These are phyloP conservation scores for Rubus idaeus DNA, from an alignment of 306 rosid species.

Conservation along the genomic window DNA sequence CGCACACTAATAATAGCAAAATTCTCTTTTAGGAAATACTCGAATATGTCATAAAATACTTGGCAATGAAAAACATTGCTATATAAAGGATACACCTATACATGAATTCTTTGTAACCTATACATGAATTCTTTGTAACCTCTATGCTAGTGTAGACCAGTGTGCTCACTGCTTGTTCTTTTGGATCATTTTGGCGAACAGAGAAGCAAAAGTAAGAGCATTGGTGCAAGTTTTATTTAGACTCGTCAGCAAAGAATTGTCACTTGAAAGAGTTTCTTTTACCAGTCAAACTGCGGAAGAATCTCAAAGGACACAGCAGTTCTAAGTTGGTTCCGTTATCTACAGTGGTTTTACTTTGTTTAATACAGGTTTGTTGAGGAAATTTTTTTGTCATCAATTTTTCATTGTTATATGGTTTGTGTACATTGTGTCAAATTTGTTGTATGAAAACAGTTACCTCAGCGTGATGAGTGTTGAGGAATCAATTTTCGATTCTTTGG, in stretches of 20 bases:
- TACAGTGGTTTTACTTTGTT: not conserved
- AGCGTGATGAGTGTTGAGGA: not conserved
- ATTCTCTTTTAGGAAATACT: not conserved
- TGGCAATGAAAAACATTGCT: not conserved
- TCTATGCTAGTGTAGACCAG: not conserved
- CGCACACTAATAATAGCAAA: not conserved
- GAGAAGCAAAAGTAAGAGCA: slow-evolving; percentile 69
- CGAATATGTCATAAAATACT: not conserved
- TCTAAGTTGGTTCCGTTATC: slow-evolving; percentile 4
- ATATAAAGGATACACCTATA: not conserved
- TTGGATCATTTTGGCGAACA: slow-evolving; percentile 41
- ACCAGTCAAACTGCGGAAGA: slow-evolving; percentile 35
- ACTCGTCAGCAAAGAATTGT: slow-evolving; percentile 60
- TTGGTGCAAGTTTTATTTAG: slow-evolving; percentile 62
- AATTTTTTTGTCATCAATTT: not conserved
- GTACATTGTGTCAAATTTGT: slow-evolving; percentile 30
- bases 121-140: not conserved
- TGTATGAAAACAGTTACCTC: slow-evolving; percentile 1
- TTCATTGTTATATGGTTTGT: slow-evolving; percentile 27
- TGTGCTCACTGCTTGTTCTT: not conserved
- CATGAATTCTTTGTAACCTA: not conserved
- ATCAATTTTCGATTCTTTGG: slow-evolving; percentile 6
- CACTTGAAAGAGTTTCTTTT: slow-evolving; percentile 55
- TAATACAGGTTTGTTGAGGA: slow-evolving; percentile 15
- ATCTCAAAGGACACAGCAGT: slow-evolving; percentile 28